phyloP scores from a whole-genome alignment of 805 yeast genomes.

The Suhomyces sp. region DNA sequence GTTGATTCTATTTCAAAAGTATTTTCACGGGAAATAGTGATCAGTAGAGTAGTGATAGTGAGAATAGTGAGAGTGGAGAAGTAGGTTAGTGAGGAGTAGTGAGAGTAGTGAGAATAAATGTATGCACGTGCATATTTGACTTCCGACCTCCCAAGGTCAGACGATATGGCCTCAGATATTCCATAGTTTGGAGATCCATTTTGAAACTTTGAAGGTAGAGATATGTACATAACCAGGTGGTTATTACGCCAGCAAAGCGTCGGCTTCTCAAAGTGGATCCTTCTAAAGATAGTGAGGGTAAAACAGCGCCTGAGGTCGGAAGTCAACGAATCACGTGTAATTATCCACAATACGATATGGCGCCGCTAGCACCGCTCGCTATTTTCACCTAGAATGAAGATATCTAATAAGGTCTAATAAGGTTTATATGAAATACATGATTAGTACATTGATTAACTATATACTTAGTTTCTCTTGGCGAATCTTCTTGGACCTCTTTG shows the following conservation, averaged over 20 bases:
- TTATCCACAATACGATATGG: no score
- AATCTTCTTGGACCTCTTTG: conserved; percentile 88
- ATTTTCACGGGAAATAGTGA: no score
- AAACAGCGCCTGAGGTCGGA: background rate
- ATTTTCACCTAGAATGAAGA: no score
- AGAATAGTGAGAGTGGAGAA: no score
- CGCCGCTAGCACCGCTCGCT: background rate
- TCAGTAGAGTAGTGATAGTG: no score
- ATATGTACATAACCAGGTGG: no score
- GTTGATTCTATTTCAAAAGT: no score
- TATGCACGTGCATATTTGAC: background rate
- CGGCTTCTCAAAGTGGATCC: background rate
- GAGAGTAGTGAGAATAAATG: background rate
- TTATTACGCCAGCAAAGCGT: background rate
- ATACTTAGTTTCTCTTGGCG: conserved; percentile 78
- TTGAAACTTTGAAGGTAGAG: no score
- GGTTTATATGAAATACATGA: background rate
- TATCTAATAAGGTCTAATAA: no score
- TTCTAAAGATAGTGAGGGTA: background rate
- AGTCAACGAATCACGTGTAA: background rate
- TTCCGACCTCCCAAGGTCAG: background rate
- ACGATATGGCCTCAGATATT: background rate
- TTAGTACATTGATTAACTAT: conserved; percentile 7
- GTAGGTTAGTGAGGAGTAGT: background rate
- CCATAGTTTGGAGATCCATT: background rate